Percentiles rank a stretch among this genome's conserved stretches.
These are phyloP conservation scores for Aotearoamyces nothofagi DNA, from an alignment of 2,329 filamentous ascomycete species.

Conservation along the genomic window DNA sequence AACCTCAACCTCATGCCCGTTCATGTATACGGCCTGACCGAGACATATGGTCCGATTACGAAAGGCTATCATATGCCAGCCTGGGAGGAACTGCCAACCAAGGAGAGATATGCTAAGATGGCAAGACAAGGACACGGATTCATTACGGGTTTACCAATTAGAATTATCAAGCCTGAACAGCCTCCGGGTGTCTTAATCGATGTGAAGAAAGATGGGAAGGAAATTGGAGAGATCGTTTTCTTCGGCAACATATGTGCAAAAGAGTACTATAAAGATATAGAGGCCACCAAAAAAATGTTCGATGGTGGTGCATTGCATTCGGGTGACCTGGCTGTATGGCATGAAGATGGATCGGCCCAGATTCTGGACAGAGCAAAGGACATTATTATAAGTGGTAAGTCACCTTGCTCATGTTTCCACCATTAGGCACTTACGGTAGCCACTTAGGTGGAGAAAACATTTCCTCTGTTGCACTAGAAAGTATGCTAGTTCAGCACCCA, in stretches of 20 bases:
- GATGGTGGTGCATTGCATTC: constrained; percentile 76
- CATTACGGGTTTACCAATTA: constrained; percentile 63
- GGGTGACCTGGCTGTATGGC: constrained; percentile 87
- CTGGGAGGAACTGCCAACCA: constrained; percentile 60
- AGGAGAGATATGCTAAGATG: constrained; percentile 80
- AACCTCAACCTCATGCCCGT: constrained; percentile 73
- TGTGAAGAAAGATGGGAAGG: constrained; percentile 53
- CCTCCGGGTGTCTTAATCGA: constrained; percentile 51
- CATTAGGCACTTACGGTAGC: constrained; percentile 3
- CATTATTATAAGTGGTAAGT: constrained; percentile 84
- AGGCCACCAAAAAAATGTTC: constrained; percentile 77
- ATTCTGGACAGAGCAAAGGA: constrained; percentile 93
- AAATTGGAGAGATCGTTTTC: constrained; percentile 78
- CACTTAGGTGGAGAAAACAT: constrained; percentile 82
- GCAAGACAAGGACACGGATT: constrained; percentile 89
- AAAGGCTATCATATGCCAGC: constrained; percentile 78
- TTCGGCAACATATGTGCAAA: constrained; percentile 81
- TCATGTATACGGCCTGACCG: constrained; percentile 78
- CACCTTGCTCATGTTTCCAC: constrained; percentile 1
- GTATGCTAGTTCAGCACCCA: constrained; percentile 77
- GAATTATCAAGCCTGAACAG: constrained; percentile 68
- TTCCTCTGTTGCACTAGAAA: constrained; percentile 80
- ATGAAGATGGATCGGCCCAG: constrained; percentile 78
- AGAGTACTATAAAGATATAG: constrained; percentile 82
- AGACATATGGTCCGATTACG: constrained; percentile 93